phyloP scores from a whole-genome alignment of 192 early-diverging fungal genomes.

The Obelidium mucronatum region DNA sequence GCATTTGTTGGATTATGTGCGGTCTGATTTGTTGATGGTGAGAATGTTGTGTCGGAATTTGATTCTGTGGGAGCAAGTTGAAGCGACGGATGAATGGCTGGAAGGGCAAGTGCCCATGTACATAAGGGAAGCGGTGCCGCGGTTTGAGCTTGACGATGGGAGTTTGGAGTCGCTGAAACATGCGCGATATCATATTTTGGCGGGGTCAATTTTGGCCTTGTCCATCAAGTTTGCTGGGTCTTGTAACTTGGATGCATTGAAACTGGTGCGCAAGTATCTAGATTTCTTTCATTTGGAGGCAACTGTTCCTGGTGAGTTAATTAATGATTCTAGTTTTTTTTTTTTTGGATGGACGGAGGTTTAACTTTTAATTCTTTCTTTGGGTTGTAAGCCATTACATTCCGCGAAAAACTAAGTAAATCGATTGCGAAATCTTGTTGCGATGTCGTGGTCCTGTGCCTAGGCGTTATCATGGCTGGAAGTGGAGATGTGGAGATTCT shows the following conservation, averaged over 20 bases:
- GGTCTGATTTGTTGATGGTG: constrained; percentile 77
- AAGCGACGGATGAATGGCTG: constrained; percentile 73
- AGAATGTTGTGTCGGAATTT: constrained; percentile 72
- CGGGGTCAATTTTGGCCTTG: constrained; percentile 73
- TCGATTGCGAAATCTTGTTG: constrained; percentile 69
- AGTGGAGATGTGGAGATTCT: constrained; percentile 74
- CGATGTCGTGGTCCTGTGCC: constrained; percentile 67
- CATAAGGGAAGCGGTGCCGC: constrained; percentile 43
- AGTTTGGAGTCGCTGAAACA: constrained; percentile 62
- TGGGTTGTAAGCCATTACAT: constrained; percentile 43
- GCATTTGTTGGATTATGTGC: constrained; percentile 69
- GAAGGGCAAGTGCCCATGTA: constrained; percentile 66
- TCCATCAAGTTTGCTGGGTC: constrained; percentile 73
- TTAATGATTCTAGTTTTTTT: too few relatives aligned
- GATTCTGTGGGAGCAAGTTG: constrained; percentile 77
- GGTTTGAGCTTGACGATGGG: constrained; percentile 16
- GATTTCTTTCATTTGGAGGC: constrained; percentile 60
- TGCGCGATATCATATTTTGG: constrained; percentile 67
- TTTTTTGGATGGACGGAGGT: too few relatives aligned
- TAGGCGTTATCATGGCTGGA: constrained; percentile 82
- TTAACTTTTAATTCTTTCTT: not conserved
- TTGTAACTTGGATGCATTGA: constrained; percentile 51
- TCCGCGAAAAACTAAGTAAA: constrained; percentile 70
- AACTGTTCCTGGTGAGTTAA: constrained; percentile 7
- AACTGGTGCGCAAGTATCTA: constrained; percentile 59